Percentiles rank a stretch among this genome's conserved stretches.
These are phyloP conservation scores for Cladorrhinum sp. DNA, from an alignment of 2,329 filamentous ascomycete species.

Conservation along the genomic window DNA sequence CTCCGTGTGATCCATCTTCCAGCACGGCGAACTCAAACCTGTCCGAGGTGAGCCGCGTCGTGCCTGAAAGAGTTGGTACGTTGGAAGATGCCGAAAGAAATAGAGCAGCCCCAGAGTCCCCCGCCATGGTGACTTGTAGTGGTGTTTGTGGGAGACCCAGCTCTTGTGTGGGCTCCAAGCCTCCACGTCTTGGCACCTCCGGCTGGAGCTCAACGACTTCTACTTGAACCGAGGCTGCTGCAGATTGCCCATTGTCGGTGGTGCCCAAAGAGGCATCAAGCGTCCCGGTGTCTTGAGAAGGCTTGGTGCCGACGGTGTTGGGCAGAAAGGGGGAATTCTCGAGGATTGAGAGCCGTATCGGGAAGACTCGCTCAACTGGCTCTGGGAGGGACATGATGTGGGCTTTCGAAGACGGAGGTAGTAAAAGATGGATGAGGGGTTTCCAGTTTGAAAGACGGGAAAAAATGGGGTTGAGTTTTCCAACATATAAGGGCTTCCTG, in stretches of 20 bases:
- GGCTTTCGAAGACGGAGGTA: too few species aligned
- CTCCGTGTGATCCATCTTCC: conserved; percentile 67
- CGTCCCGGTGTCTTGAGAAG: neutral
- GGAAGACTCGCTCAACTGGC: conserved; percentile 19
- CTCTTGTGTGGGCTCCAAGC: neutral
- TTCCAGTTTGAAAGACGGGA: too few species aligned
- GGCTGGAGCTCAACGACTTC: neutral
- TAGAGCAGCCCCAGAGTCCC: neutral
- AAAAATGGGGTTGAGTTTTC: neutral
- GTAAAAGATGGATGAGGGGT: too few species aligned
- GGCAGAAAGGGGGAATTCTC: conserved; percentile 18
- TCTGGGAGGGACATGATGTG: conserved; percentile 12
- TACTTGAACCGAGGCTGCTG: neutral
- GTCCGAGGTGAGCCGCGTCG: conserved; percentile 52
- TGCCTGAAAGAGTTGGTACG: neutral
- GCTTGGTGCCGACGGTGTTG: conserved; percentile 7
- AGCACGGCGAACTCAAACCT: conserved; percentile 76
- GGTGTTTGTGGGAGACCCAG: neutral
- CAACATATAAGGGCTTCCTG: neutral
- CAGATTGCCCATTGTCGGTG: neutral
- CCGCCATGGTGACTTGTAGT: too few species aligned
- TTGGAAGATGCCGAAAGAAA: neutral
- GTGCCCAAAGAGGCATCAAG: neutral
- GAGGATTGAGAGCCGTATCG: conserved; percentile 22
- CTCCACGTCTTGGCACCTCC: neutral